Conservation (phyloP, 2,329 filamentous ascomycete species). For the Xylariomycetidae sp. region DNA sequence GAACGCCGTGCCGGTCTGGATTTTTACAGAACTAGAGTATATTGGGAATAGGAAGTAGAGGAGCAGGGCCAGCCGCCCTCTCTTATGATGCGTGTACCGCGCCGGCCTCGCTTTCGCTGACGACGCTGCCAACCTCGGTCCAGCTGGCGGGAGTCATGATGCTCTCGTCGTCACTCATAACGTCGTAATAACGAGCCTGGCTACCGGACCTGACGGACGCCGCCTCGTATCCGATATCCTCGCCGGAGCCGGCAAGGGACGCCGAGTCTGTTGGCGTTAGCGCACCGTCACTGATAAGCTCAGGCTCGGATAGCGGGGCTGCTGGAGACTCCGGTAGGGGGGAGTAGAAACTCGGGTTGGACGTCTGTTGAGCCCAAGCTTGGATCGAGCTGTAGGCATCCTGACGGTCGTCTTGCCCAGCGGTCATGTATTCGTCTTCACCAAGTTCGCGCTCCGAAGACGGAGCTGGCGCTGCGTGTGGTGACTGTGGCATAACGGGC, state of each 20-base stretch:
- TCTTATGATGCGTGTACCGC: conserved; percentile 28
- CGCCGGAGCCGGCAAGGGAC: conserved; percentile 48
- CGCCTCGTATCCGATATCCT: conserved; percentile 41
- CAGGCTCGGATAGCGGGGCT: conserved; percentile 46
- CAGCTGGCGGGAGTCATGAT: conserved; percentile 58
- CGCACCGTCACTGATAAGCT: conserved; percentile 48
- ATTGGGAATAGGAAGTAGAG: conserved; percentile 5
- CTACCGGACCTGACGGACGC: conserved; percentile 33
- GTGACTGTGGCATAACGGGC: conserved; percentile 12
- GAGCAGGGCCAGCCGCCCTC: too few relatives aligned
- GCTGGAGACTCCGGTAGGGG: conserved; percentile 51
- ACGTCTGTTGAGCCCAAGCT: conserved; percentile 58
- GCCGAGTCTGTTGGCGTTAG: conserved; percentile 56
- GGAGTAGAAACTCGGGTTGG: conserved; percentile 53
- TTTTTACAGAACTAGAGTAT: too few relatives aligned
- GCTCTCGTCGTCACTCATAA: conserved; percentile 56
- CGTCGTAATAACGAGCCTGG: conserved; percentile 42
- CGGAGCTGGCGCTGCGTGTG: conserved; percentile 1
- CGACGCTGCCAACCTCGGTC: conserved; percentile 60
- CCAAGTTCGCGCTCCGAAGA: conserved; percentile 36
- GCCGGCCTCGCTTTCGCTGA: conserved; percentile 51
- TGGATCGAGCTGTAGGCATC: conserved; percentile 57
- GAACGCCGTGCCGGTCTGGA: neutral
- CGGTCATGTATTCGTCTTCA: conserved; percentile 48
- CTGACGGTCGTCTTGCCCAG: conserved; percentile 39